Conservation (phyloP, 1,139 yeast species). For the Lodderomyces jiufengensis region DNA sequence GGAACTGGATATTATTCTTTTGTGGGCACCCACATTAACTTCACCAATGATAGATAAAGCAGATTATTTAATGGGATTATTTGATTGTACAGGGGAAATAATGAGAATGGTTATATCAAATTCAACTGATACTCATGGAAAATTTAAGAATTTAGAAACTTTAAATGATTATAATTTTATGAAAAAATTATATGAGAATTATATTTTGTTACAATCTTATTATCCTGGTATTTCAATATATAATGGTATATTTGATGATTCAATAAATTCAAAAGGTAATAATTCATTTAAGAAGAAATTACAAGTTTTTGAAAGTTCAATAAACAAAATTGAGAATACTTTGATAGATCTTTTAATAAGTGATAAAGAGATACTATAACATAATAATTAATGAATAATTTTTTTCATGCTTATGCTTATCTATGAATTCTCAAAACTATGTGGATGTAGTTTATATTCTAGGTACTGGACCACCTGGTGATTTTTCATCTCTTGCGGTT, state of each 20-base stretch:
- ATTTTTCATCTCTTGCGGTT: conserved; percentile 70
- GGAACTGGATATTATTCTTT: no score
- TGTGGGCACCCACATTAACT: no score
- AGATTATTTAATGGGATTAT: conserved; percentile 38
- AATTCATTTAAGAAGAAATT: conserved; percentile 21
- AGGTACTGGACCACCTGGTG: conserved; percentile 86
- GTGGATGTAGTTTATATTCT: conserved; percentile 35
- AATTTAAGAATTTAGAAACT: conserved; percentile 9
- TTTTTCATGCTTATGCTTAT: no score
- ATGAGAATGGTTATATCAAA: conserved; percentile 25
- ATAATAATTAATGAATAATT: no score
- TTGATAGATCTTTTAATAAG: conserved; percentile 25
- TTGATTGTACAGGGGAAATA: conserved; percentile 42
- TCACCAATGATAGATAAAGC: conserved; percentile 17
- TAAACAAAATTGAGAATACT: conserved; percentile 25
- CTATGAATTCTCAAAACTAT: neutral
- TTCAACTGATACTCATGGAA: conserved; percentile 13
- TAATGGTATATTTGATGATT: conserved; percentile 20
- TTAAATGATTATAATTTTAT: conserved; percentile 12
- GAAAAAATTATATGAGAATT: conserved; percentile 10
- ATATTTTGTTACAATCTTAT: conserved; percentile 6
- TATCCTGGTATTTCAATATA: conserved; percentile 22
- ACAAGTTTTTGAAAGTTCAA: conserved; percentile 24
- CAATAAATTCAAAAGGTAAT: conserved; percentile 16
- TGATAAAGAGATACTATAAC: conserved; percentile 17